Evolutionary conservation across 106 monocot genomes (phyloP).

Genomic region (Allium cepa): DNA sequence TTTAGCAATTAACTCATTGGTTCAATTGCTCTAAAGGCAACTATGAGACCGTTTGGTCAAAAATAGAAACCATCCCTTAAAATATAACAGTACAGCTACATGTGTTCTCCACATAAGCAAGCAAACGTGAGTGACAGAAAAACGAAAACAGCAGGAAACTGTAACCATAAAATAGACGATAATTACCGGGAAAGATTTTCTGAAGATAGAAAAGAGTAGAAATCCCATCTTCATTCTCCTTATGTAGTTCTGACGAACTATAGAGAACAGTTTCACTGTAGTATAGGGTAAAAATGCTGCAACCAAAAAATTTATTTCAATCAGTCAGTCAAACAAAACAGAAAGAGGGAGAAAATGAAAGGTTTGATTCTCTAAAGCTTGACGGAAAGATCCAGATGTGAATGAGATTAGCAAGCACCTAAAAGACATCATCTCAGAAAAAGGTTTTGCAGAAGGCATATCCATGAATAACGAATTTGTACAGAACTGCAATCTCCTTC

Average conservation of each 20-base stretch:
- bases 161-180: background rate
- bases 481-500: conserved; percentile 86
- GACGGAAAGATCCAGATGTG: background rate
- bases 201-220: conserved; percentile 97
- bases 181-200: conserved; percentile 93
- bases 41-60: too few species aligned
- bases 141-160: background rate
- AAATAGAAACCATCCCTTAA: too few species aligned
- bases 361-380: background rate
- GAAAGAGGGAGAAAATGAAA: background rate
- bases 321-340: background rate
- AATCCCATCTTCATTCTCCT: conserved; percentile 96
- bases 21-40: too few species aligned
- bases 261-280: conserved; percentile 96
- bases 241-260: conserved; percentile 61
- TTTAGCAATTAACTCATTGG: too few species aligned
- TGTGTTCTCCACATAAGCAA: background rate
- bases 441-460: conserved; percentile 78
- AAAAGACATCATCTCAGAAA: conserved; percentile 92
- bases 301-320: background rate
- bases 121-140: background rate
- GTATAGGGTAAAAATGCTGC: conserved; percentile 97
- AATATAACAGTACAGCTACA: too few species aligned
- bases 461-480: conserved; percentile 95
- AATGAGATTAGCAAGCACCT: conserved; percentile 30